These are phyloP conservation scores for Eucalyptus tenuipes DNA, from an alignment of 345 rosid genomes.

Conservation along the genomic window DNA sequence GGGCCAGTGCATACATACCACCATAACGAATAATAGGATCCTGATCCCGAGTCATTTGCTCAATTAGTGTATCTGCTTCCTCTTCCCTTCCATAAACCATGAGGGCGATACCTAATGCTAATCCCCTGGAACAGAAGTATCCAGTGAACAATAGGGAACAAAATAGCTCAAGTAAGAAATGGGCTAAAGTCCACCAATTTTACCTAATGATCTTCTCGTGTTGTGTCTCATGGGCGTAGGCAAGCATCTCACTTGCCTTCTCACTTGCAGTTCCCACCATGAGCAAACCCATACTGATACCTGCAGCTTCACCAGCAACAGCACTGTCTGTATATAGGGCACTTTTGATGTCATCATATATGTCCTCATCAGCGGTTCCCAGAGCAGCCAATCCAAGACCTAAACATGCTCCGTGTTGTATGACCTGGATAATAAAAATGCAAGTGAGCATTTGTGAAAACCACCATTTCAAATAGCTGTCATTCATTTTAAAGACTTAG, in stretches of 20 bases:
- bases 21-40: conserved; percentile 99
- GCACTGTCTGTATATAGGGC: conserved; percentile 90
- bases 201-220: conserved; percentile 98
- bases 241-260: conserved; percentile 97
- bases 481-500: neutral
- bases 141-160: neutral
- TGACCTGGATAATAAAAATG: conserved; percentile 51
- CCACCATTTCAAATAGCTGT: neutral
- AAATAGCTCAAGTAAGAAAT: neutral
- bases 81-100: conserved; percentile 99
- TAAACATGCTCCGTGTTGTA: conserved; percentile 99
- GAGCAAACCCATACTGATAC: conserved; percentile 94
- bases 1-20: conserved; percentile 96
- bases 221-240: conserved; percentile 96
- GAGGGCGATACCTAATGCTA: conserved; percentile 94
- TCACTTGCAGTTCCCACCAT: conserved; percentile 99
- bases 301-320: conserved; percentile 99
- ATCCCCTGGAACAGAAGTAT: conserved; percentile 39
- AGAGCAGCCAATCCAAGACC: conserved; percentile 99
- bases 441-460: neutral
- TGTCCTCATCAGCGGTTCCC: conserved; percentile 97
- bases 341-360: conserved; percentile 82
- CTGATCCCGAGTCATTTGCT: conserved; percentile 98
- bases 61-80: conserved; percentile 95
- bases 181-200: neutral